These are phyloP conservation scores for Aspergillus sp. DNA, from an alignment of 2,329 filamentous ascomycete genomes.

Conservation along the genomic window DNA sequence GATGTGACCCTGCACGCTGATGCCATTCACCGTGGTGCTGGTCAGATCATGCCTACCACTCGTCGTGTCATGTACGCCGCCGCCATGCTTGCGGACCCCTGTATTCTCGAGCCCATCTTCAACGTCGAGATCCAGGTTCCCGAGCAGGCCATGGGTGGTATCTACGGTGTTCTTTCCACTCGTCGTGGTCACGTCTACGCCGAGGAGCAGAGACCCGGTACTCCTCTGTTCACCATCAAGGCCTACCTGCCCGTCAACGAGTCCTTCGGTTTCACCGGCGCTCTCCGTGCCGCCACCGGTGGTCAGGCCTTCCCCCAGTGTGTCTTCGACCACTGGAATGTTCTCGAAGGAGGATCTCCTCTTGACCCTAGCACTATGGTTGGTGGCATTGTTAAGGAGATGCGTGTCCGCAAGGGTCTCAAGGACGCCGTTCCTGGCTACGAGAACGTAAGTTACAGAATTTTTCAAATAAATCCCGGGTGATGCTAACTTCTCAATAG, in stretches of 20 bases:
- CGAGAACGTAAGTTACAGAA: constrained; percentile 74
- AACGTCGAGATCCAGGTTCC: constrained; percentile 98
- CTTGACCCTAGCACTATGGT: constrained; percentile 78
- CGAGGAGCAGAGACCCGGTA: constrained; percentile 97
- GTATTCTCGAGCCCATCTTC: constrained; percentile 95
- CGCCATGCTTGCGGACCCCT: constrained; percentile 82
- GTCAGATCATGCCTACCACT: constrained; percentile 96
- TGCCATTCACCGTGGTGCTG: constrained; percentile 99
- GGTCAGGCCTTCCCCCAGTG: constrained; percentile 99
- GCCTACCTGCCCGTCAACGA: constrained; percentile 94
- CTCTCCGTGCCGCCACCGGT: constrained; percentile 87
- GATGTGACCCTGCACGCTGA: constrained; percentile 99
- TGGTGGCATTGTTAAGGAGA: constrained; percentile 76
- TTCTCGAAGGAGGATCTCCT: constrained; percentile 88
- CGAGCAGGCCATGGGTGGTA: constrained; percentile 98
- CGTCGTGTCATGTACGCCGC: constrained; percentile 97
- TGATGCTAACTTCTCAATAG: constrained; percentile 44
- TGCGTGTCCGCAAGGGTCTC: constrained; percentile 99
- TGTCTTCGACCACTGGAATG: constrained; percentile 98
- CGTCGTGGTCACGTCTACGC: constrained; percentile 98
- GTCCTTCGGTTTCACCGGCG: constrained; percentile 98
- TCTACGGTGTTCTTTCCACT: constrained; percentile 97
- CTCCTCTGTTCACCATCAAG: constrained; percentile 99
- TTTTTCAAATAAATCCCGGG: not conserved
- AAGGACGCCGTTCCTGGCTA: constrained; percentile 90